Evolutionary conservation across 441 rosid genomes (phyloP), one percentile per base, ranked within the genome.

Genomic region (Erodium texanum): DNA sequence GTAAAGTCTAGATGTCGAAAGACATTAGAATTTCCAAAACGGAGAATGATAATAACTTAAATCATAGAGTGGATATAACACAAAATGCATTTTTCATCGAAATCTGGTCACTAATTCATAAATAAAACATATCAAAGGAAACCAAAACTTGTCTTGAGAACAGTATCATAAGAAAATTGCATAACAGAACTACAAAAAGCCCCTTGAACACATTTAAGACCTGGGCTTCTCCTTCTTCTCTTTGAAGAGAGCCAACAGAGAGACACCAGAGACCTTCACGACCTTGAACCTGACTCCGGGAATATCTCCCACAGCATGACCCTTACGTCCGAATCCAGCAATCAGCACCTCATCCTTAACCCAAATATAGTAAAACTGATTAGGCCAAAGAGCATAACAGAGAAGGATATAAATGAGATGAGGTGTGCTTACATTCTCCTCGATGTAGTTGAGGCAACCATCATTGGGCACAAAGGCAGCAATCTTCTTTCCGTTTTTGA

Each of bases 221-320:
- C 90, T 86, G n/a, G 93, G 93, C 82, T 87, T 87, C 80, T 87
- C 93, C 81, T 87, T 87, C 84, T 85, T 87, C 83, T 87, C 90
- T 72, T 87, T 86, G 82, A 87, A 87, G n/a, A 87, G 90, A 0
- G 90, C 93, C 20, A 87, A 70, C n/a, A 87, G 90, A 8, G 93
- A 87, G 54, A 86, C 90, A 45, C 93, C 93, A 23, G 90, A 86
- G 4, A 87, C 93, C 81, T 87, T 87, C 72, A 87, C 93, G 50
- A 87, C 90, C 93, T 87, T 87, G 77, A 87, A 87, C 66, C 90
- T 78, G 66, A 87, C 93, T 63, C 93, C 93, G 0, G 93, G 93
- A 80, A 87, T 87, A 84, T 87, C 93, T 65, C 93, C 93, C 0
- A 87, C 93, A 0, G 93, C 90, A 79, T 86, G 93, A 23, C 93